Evolutionary conservation across 352 stramenopile genomes (phyloP).

Genomic region (Lagenidium sp.): DNA sequence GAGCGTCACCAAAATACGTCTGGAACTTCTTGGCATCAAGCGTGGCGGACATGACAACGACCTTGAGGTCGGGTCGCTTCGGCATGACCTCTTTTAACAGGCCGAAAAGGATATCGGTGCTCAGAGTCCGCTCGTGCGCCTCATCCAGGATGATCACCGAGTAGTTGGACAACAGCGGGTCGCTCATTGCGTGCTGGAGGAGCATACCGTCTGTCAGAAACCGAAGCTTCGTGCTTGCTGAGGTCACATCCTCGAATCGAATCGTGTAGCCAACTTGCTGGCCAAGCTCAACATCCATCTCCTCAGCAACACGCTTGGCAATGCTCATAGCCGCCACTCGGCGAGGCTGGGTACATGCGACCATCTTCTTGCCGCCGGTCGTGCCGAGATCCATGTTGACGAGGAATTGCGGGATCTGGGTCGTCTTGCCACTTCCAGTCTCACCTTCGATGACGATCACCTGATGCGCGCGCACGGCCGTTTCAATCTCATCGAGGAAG

Average conservation of each 20-base stretch:
- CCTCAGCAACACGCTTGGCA: conserved; percentile 95
- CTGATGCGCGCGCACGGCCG: conserved; percentile 90
- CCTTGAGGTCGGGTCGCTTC: conserved; percentile 93
- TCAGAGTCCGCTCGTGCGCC: conserved; percentile 96
- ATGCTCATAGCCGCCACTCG: conserved; percentile 98
- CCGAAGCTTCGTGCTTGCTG: conserved; percentile 70
- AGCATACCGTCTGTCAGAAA: conserved; percentile 93
- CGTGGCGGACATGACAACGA: conserved; percentile 99
- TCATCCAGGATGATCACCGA: conserved; percentile 97
- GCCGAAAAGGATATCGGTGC: conserved; percentile 97
- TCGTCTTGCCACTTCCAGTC: conserved; percentile 97
- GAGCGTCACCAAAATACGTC: conserved; percentile 92
- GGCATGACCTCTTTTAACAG: conserved; percentile 96
- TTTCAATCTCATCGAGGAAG: conserved; percentile 96
- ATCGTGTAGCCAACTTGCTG: conserved; percentile 99
- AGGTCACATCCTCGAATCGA: conserved; percentile 97
- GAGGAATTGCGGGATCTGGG: conserved; percentile 95
- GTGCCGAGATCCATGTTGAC: conserved; percentile 64
- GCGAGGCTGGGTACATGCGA: conserved; percentile 97
- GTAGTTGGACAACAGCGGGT: conserved; percentile 95
- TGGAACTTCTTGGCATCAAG: conserved; percentile 97
- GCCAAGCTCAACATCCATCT: conserved; percentile 97
- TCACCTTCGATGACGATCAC: conserved; percentile 98
- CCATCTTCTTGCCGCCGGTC: conserved; percentile 54
- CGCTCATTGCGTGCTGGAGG: conserved; percentile 95